Evolutionary conservation across 257 asterid species (phyloP), one percentile per base, ranked within the genome.

Genomic region (Orobanche coerulescens): DNA sequence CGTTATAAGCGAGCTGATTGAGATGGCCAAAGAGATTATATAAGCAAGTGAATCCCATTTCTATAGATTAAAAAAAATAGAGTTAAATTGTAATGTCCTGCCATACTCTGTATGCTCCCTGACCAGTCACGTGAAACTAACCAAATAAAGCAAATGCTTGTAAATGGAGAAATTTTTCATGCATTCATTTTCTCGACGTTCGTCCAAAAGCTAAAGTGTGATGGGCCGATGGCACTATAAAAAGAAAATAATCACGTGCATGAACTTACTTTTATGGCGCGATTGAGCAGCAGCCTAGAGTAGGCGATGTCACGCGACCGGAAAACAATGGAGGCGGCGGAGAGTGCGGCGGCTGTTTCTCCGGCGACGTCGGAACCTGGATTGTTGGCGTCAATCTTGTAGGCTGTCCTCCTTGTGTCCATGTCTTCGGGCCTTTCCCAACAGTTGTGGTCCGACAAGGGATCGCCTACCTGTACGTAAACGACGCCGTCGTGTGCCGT

Each of bases 361-460:
- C 92, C 97, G 30, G 97, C 94, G 1, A 90, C 93, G 68, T 90
- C 97, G 9, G 95, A 90, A 8, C 95, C 95, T 0, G 95, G 97
- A 65, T 84, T 63, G 60, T 73, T 78, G 34, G 64, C 69, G 30
- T 87, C 95, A 4, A 90, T 77, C 66, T 64, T 81, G 73, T 84
- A 84, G 13, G 77, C 94, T 1, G 80, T 82, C 58, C 97, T 63
- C 55, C 62, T 42, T 0, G 97, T 89, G 54, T 86, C 92, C 97
- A 89, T 89, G 13, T 89, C 96, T 43, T 89, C 96, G 0, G 96
- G 96, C 71, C 95, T 82, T 20, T 89, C 92, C 95, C 96, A 89
- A 28, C 97, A 86, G 68, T 68, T 81, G 70, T 89, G 97, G 79
- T 89, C 97, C 11, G 97, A 86, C 16, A 76, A 70, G 5, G 90